Base-by-base conservation (phyloP, 306 rosid genomes). In the Rosa chinensis region DNA sequence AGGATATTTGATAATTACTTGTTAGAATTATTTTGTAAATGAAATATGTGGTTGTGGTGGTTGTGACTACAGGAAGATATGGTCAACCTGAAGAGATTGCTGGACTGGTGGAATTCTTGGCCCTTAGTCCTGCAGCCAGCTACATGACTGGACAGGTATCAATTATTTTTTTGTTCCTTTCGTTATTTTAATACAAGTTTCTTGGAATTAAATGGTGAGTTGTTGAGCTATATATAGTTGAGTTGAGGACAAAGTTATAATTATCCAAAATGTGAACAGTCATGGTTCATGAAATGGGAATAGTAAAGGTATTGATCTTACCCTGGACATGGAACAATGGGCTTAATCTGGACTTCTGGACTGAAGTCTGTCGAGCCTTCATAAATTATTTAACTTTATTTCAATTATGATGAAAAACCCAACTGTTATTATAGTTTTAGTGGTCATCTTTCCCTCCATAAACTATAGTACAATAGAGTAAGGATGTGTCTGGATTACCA, bases 71-170 rank as follows among this genome's bases (percentile, higher is more conserved):
- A 95, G 98, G 97, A 69, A 91, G 97, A 77, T 95, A 89, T 81
- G 98, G 99, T 55, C 97, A 85, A 73, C 97, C 98, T 4, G 98
- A 95, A 87, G 99, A 95, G 88, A 97, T 95, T 74, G 98, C 99
- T 78, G 98, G 99, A 75, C 89, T 95, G 44, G 98, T 95, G 82
- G 94, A 95, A 82, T 93, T 95, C 77, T 90, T 95, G 90, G 99
- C 98, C 73, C 93, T 95, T 62, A 87, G 80, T 82, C 96, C 92
- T 68, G 98, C 98, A 11, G 89, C 98, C 78, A 82, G 94, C 81
- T 95, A 93, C 87, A 90, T 95, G 66, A 95, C 99, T 66, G 98
- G 99, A 75, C 98, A 95, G 99, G 99, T 94, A 50, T 80, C 39
- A 21, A 18, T 11, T 69, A 6, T 28, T 13, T 25, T 1, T 21